phyloP scores from a whole-genome alignment of 1,284 basidiomycete species.

The Trichosporon sp. region DNA sequence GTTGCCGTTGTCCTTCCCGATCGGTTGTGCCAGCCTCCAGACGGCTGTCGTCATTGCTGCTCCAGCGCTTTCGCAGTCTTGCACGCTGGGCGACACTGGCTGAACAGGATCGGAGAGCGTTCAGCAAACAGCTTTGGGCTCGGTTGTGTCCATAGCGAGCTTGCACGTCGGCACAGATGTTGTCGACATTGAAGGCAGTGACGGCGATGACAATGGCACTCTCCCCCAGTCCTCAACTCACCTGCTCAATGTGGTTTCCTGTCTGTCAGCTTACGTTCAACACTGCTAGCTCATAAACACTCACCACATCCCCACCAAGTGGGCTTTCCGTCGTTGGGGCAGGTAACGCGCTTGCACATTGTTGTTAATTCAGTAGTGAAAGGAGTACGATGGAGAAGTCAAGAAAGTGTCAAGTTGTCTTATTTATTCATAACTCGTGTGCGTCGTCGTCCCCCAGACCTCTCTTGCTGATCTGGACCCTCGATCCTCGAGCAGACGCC shows the following conservation, averaged over 20 bases:
- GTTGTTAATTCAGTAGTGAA: conserved; percentile 4
- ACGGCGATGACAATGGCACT: neutral
- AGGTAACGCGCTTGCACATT: conserved; percentile 44
- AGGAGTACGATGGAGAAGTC: neutral
- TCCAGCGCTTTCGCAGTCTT: too few species aligned
- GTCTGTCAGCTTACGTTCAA: neutral
- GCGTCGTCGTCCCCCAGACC: neutral
- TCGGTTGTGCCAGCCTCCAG: too few species aligned
- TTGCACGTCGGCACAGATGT: too few species aligned
- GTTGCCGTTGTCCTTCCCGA: too few species aligned
- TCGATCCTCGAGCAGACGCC: neutral
- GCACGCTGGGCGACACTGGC: too few species aligned
- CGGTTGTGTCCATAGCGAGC: too few species aligned
- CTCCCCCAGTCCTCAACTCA: conserved; percentile 16
- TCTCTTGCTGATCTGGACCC: too few species aligned
- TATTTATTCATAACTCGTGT: neutral
- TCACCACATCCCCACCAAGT: conserved; percentile 49
- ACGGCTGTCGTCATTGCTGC: too few species aligned
- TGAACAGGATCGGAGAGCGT: too few species aligned
- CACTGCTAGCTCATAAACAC: conserved; percentile 8
- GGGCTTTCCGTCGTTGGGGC: conserved; percentile 46
- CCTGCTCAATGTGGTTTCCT: conserved; percentile 45
- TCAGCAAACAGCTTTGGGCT: neutral
- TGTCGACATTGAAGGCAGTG: too few species aligned
- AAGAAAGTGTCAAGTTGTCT: neutral